Conservation (phyloP, 2,329 filamentous ascomycete genomes). For the Leptographium galeiforme region DNA sequence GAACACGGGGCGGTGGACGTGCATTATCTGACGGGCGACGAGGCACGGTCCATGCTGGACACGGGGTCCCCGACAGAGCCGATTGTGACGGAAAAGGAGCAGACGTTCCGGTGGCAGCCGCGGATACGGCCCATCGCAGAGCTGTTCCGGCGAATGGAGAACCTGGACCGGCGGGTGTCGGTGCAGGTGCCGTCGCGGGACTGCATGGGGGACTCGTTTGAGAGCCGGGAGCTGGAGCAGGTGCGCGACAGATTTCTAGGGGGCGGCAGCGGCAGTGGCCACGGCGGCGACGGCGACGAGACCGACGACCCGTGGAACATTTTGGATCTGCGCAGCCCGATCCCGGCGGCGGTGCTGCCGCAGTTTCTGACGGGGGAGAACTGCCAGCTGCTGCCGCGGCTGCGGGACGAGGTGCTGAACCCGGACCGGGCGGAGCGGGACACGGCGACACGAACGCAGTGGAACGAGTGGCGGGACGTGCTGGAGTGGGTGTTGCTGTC, state of each 20-base stretch:
- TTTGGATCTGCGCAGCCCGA: slow-evolving; percentile 16
- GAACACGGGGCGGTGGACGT: slow-evolving; percentile 7
- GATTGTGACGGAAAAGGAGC: slow-evolving; percentile 14
- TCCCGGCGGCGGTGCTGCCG: slow-evolving; percentile 15
- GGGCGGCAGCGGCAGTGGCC: too few relatives aligned
- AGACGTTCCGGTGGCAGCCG: slow-evolving; percentile 15
- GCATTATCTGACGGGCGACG: slow-evolving; percentile 9
- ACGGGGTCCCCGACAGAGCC: slow-evolving; percentile 9
- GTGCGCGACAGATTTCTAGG: slow-evolving; percentile 14
- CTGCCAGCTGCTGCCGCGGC: slow-evolving; percentile 16
- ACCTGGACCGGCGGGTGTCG: slow-evolving; percentile 14
- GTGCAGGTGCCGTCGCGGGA: slow-evolving; percentile 17
- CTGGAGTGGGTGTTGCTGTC: slow-evolving; percentile 19
- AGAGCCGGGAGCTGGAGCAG: slow-evolving; percentile 11
- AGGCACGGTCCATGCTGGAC: slow-evolving; percentile 10
- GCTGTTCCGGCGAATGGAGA: slow-evolving; percentile 17
- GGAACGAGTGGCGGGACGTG: slow-evolving; percentile 20
- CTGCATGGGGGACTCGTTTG: slow-evolving; percentile 13
- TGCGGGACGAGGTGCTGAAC: slow-evolving; percentile 23
- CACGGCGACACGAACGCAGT: slow-evolving; percentile 15
- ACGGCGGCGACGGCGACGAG: not conserved
- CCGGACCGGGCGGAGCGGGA: slow-evolving; percentile 17
- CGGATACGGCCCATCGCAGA: slow-evolving; percentile 13
- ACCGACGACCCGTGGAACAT: slow-evolving; percentile 16
- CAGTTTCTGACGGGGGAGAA: slow-evolving; percentile 16